Percentiles rank a stretch among this genome's conserved stretches.
Evolutionary conservation across 2,329 filamentous ascomycete species (phyloP).

Genomic region (Aureobasidium leucospermi): DNA sequence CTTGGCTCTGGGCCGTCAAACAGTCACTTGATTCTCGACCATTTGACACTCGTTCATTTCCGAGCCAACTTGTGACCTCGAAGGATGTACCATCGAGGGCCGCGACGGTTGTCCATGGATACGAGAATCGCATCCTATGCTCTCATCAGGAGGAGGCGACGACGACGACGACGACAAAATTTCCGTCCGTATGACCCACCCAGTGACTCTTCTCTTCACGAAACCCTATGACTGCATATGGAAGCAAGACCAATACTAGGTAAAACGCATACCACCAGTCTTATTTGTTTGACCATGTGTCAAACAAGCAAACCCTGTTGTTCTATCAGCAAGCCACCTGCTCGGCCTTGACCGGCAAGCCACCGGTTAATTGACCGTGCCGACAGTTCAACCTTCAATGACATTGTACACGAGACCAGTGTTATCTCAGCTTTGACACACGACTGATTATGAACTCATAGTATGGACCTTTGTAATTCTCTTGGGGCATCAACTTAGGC

Average conservation of each 20-base stretch:
- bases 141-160: neutral
- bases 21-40: neutral
- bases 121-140: neutral
- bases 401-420: neutral
- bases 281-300: conserved; percentile 11
- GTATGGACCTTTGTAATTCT: neutral
- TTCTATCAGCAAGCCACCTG: neutral
- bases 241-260: neutral
- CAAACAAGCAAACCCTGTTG: conserved; percentile 11
- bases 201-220: neutral
- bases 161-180: neutral
- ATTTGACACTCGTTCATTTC: neutral
- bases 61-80: neutral
- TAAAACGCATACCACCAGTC: neutral
- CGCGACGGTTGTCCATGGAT: neutral
- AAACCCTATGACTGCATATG: neutral
- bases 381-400: neutral
- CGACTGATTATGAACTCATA: neutral
- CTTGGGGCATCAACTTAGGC: neutral
- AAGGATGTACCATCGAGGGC: neutral
- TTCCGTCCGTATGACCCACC: neutral
- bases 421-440: neutral
- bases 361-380: neutral
- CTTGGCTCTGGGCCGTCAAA: neutral
- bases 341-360: neutral